Evolutionary conservation across 768 basidiomycete genomes (phyloP).

Genomic region (Collybiopsis confluens): DNA sequence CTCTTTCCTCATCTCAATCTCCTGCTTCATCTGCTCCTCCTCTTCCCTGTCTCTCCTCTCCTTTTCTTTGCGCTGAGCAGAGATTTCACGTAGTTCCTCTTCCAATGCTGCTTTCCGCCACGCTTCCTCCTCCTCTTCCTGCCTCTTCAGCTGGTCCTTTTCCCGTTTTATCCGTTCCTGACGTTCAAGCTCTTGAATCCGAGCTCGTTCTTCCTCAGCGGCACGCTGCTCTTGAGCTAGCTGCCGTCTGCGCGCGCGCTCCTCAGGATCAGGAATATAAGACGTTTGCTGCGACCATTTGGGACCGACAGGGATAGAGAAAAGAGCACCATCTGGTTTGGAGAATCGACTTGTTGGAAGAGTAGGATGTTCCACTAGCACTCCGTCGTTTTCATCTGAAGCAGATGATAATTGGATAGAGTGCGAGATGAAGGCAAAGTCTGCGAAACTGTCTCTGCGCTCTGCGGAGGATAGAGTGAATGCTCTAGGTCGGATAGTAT

Average conservation of each 20-base stretch:
- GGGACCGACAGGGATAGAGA: slow-evolving; percentile 25
- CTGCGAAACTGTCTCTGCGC: slow-evolving; percentile 30
- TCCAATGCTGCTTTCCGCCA: slow-evolving; percentile 34
- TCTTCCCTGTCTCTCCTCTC: slow-evolving; percentile 37
- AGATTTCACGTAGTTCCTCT: slow-evolving; percentile 34
- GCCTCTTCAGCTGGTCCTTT: slow-evolving; percentile 38
- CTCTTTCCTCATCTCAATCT: slow-evolving; percentile 45
- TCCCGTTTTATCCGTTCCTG: slow-evolving; percentile 34
- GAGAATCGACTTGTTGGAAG: slow-evolving; percentile 11
- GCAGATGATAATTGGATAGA: slow-evolving; percentile 21
- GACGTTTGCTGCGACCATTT: slow-evolving; percentile 31
- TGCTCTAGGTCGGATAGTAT: slow-evolving; percentile 1
- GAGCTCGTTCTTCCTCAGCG: slow-evolving; percentile 38
- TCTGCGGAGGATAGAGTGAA: slow-evolving; percentile 8
- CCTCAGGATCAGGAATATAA: slow-evolving; percentile 16
- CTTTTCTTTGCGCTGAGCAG: slow-evolving; percentile 32
- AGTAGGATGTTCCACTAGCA: slow-evolving; percentile 18
- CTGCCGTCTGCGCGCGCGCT: slow-evolving; percentile 20
- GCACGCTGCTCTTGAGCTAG: slow-evolving; percentile 26
- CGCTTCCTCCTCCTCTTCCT: slow-evolving; percentile 41
- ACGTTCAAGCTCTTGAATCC: slow-evolving; percentile 40
- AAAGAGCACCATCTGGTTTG: slow-evolving; percentile 8
- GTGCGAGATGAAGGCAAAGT: slow-evolving; percentile 37
- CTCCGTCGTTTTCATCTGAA: no score
- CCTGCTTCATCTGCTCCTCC: slow-evolving; percentile 39